phyloP scores from a whole-genome alignment of 2,329 filamentous ascomycete genomes.

The Neocucurbitaria cava region DNA sequence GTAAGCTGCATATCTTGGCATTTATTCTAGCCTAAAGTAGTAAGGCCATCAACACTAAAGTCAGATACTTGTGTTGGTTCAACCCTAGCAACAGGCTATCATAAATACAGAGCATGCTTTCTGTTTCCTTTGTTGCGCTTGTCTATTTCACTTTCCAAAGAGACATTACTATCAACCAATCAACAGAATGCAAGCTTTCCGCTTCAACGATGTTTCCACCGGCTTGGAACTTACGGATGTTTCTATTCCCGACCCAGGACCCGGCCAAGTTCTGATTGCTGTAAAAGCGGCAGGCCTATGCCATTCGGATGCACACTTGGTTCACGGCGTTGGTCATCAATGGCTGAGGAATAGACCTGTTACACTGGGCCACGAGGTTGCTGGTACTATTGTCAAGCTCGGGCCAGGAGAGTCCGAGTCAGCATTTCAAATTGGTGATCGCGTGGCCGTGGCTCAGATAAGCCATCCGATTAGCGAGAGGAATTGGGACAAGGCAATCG shows the following conservation, averaged over 20 bases:
- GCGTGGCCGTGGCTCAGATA: background rate
- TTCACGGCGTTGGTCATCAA: background rate
- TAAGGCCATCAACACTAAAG: too few species aligned
- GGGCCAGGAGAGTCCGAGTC: background rate
- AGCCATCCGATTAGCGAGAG: background rate
- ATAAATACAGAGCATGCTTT: too few species aligned
- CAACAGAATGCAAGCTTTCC: too few species aligned
- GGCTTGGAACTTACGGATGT: too few species aligned
- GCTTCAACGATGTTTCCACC: too few species aligned
- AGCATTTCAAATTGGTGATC: background rate
- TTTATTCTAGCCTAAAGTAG: too few species aligned
- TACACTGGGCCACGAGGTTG: constrained; percentile 10
- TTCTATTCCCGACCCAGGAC: background rate
- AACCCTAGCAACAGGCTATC: too few species aligned
- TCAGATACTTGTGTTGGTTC: too few species aligned
- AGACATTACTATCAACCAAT: too few species aligned
- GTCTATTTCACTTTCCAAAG: too few species aligned
- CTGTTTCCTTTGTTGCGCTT: too few species aligned
- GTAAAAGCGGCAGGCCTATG: constrained; percentile 6
- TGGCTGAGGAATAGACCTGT: background rate
- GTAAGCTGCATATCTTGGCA: too few species aligned
- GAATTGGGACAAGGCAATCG: background rate
- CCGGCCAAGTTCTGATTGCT: background rate
- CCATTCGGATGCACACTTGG: constrained; percentile 4
- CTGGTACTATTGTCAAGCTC: constrained; percentile 1